Evolutionary conservation across 345 rosid genomes (phyloP).

Genomic region (Dipteronia dyeriana): DNA sequence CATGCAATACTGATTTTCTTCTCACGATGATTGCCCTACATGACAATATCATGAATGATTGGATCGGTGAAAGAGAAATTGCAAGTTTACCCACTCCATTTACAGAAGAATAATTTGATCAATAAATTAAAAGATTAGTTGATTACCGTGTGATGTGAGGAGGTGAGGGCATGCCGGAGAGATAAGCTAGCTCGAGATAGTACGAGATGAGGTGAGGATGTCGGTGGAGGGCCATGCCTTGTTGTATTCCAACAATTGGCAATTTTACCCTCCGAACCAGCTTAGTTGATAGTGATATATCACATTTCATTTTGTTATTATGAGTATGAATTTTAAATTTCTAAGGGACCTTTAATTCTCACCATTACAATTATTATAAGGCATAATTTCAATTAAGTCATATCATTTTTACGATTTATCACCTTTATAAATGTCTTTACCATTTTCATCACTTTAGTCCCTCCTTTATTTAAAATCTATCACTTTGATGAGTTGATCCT

Average conservation of each 20-base stretch:
- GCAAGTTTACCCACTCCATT: conserved; percentile 18
- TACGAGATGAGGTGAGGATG: conserved; percentile 18
- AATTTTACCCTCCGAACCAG: conserved; percentile 23
- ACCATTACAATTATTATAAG: neutral
- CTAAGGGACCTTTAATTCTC: neutral
- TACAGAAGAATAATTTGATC: neutral
- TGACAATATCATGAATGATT: neutral
- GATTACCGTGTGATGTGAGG: neutral
- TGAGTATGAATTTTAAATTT: neutral
- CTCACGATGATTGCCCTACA: conserved; percentile 18
- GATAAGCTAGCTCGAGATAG: neutral
- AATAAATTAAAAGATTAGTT: neutral
- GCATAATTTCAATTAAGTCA: too few relatives aligned
- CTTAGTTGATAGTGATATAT: neutral
- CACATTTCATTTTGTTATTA: neutral
- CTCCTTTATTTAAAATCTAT: too few relatives aligned
- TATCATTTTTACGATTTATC: too few relatives aligned
- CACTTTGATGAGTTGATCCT: too few relatives aligned
- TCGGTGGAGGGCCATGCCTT: conserved; percentile 23
- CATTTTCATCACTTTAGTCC: too few relatives aligned
- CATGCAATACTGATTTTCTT: neutral
- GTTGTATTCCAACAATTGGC: conserved; percentile 20
- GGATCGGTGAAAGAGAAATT: conserved; percentile 21
- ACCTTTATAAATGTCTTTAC: too few relatives aligned
- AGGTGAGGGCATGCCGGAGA: neutral